Evolutionary conservation across 257 asterid genomes (phyloP).

Genomic region (Misopates orontium): DNA sequence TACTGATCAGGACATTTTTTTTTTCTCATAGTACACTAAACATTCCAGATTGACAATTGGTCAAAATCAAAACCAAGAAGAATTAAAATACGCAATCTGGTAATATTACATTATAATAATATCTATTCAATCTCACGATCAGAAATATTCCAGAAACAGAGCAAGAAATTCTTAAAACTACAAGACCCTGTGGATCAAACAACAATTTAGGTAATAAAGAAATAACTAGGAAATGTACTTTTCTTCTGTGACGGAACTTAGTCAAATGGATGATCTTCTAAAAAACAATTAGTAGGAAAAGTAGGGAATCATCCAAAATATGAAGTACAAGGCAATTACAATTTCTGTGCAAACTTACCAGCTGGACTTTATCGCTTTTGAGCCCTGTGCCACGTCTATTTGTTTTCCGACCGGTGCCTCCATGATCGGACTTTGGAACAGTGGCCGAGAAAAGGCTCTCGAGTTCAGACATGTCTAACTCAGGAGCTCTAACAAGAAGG

Average conservation of each 20-base stretch:
- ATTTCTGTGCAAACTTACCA: slow-evolving; percentile 43
- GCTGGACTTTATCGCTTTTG: slow-evolving; percentile 73
- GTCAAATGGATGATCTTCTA: not conserved
- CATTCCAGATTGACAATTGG: too few species aligned
- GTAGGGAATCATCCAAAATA: not conserved
- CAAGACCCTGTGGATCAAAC: not conserved
- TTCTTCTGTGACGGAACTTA: not conserved
- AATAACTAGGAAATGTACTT: slow-evolving; percentile 14
- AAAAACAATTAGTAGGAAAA: not conserved
- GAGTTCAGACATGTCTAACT: slow-evolving; percentile 76
- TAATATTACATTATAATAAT: too few species aligned
- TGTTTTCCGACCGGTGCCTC: slow-evolving; percentile 38
- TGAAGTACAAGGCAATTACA: not conserved
- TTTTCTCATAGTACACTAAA: too few species aligned
- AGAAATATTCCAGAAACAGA: too few species aligned
- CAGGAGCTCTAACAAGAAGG: slow-evolving; percentile 66
- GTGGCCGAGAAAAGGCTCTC: slow-evolving; percentile 82
- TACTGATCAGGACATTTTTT: too few species aligned
- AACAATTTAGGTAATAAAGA: not conserved
- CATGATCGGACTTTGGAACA: slow-evolving; percentile 45
- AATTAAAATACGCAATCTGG: too few species aligned
- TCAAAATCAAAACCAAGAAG: too few species aligned
- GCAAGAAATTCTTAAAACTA: too few species aligned
- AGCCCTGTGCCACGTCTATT: slow-evolving; percentile 46
- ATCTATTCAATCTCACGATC: too few species aligned